Percentiles rank a stretch among this genome's conserved stretches.
phyloP scores from a whole-genome alignment of 2,329 filamentous ascomycete species.

The Diaporthe batatas region DNA sequence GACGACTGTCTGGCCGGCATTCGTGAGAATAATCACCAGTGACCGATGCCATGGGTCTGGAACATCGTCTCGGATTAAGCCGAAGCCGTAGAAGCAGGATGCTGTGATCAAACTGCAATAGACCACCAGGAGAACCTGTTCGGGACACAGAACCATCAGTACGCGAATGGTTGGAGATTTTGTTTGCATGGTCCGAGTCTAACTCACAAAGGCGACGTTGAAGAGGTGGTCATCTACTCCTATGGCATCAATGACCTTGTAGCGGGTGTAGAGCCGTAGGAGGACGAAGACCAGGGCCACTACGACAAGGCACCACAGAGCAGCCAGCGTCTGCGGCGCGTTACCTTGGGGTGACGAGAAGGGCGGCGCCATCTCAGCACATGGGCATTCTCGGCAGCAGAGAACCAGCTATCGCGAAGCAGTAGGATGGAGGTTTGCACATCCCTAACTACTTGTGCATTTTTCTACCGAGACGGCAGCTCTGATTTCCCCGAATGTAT shows the following conservation, averaged over 20 bases:
- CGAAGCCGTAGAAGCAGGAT: conserved; percentile 29
- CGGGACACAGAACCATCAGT: neutral
- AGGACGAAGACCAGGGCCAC: conserved; percentile 24
- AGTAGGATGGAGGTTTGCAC: neutral
- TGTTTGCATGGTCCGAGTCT: too few species aligned
- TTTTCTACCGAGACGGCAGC: neutral
- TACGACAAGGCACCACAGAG: conserved; percentile 30
- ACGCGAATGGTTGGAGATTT: neutral
- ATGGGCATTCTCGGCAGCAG: conserved; percentile 7
- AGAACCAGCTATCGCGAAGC: neutral
- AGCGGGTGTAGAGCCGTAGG: conserved; percentile 29
- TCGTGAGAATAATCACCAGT: conserved; percentile 32
- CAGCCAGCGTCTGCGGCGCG: conserved; percentile 37
- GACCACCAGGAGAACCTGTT: conserved; percentile 18
- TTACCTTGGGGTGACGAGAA: conserved; percentile 36
- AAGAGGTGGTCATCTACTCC: conserved; percentile 35
- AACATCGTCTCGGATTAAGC: conserved; percentile 27
- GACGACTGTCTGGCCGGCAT: conserved; percentile 30
- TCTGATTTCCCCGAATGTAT: neutral
- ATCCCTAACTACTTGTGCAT: conserved; percentile 3
- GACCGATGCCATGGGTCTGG: conserved; percentile 33
- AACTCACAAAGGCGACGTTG: conserved; percentile 31
- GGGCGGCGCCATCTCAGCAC: conserved; percentile 19
- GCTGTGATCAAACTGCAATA: conserved; percentile 28
- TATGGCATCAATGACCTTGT: conserved; percentile 32